Evolutionary conservation across 768 basidiomycete species (phyloP).

Genomic region (Agaricus bisporus): DNA sequence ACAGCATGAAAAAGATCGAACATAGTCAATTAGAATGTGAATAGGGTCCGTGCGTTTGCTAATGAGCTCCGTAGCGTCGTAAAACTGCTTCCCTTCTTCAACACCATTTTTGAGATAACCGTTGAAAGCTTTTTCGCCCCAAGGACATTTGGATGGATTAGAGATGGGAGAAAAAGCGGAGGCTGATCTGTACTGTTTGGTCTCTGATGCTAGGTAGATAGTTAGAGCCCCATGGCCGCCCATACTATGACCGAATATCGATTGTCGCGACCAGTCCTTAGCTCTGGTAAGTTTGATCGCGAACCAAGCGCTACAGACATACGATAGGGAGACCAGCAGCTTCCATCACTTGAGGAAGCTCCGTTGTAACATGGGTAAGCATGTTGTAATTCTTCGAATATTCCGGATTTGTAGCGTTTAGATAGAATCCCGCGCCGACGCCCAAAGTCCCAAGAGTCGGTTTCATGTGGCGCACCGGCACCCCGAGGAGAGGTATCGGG

Average conservation of each 20-base stretch:
- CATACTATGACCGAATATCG: slow-evolving; percentile 97
- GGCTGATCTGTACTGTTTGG: slow-evolving; percentile 72
- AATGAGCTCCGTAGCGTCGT: slow-evolving; percentile 87
- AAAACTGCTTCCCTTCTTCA: slow-evolving; percentile 63
- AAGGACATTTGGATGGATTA: slow-evolving; percentile 82
- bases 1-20: slow-evolving; percentile 26
- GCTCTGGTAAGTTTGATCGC: neutral
- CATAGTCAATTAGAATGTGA: slow-evolving; percentile 84
- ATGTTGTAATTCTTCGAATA: slow-evolving; percentile 81
- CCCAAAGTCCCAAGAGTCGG: slow-evolving; percentile 90
- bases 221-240: slow-evolving; percentile 94
- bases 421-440: slow-evolving; percentile 93
- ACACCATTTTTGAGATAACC: slow-evolving; percentile 78
- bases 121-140: slow-evolving; percentile 89
- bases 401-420: slow-evolving; percentile 79
- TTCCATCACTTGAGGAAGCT: slow-evolving; percentile 77
- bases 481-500: slow-evolving; percentile 96
- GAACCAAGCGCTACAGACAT: slow-evolving; percentile 20
- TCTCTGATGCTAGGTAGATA: slow-evolving; percentile 74
- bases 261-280: slow-evolving; percentile 78
- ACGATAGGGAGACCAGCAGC: slow-evolving; percentile 75
- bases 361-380: slow-evolving; percentile 77
- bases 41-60: slow-evolving; percentile 53
- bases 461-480: slow-evolving; percentile 79
- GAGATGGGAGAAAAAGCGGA: slow-evolving; percentile 86